Evolutionary conservation across 352 stramenopile species (phyloP).

Genomic region (Albugo laibachii): DNA sequence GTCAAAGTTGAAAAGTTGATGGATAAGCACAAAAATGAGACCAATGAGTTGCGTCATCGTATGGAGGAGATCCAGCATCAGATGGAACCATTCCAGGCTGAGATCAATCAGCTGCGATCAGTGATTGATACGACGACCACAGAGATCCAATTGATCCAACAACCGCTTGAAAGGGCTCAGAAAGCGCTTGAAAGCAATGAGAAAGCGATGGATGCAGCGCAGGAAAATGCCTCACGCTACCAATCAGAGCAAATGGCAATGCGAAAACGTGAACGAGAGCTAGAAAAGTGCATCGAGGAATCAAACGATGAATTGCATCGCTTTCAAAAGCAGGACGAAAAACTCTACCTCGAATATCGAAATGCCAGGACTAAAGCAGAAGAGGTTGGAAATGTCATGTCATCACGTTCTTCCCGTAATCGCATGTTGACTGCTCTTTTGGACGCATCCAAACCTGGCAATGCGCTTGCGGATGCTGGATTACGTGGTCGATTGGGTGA

Average conservation of each 20-base stretch:
- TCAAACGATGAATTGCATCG: constrained; percentile 42
- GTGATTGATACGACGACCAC: constrained; percentile 66
- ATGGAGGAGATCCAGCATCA: constrained; percentile 63
- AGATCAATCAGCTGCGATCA: constrained; percentile 51
- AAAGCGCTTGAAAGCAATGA: constrained; percentile 6
- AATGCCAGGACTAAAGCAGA: constrained; percentile 58
- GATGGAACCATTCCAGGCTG: constrained; percentile 48
- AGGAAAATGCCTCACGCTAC: constrained; percentile 22
- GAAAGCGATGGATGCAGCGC: constrained; percentile 36
- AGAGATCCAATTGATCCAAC: constrained; percentile 56
- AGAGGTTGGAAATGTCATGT: constrained; percentile 36
- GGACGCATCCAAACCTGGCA: constrained; percentile 75
- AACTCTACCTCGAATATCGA: constrained; percentile 31
- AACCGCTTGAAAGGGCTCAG: constrained; percentile 35
- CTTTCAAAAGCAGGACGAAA: constrained; percentile 49
- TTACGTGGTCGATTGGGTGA: constrained; percentile 93
- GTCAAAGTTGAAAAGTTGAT: constrained; percentile 72
- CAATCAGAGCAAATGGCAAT: constrained; percentile 11
- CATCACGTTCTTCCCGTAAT: constrained; percentile 47
- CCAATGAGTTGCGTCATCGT: constrained; percentile 33
- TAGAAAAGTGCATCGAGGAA: constrained; percentile 13
- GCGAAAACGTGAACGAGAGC: neutral
- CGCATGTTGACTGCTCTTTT: constrained; percentile 81
- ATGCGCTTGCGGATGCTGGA: constrained; percentile 82
- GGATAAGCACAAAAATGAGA: constrained; percentile 58